Percentiles rank a stretch among this genome's conserved stretches.
phyloP scores from a whole-genome alignment of 2,329 filamentous ascomycete species.

The Leptographium procerum region DNA sequence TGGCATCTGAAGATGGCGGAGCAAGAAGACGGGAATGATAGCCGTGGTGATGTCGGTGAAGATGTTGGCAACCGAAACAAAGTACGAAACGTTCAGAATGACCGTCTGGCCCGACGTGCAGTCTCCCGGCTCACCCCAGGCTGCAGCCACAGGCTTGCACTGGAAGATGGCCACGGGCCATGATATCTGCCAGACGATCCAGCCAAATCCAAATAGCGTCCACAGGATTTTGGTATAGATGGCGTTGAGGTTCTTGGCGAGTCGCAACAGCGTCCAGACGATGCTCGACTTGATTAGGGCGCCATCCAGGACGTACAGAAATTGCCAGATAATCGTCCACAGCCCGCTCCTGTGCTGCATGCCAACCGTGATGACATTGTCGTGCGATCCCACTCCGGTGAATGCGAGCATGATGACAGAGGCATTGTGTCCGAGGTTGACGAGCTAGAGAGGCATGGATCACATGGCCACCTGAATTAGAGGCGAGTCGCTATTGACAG shows the following conservation, averaged over 20 bases:
- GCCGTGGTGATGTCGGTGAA: conserved; percentile 17
- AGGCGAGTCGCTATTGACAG: not conserved
- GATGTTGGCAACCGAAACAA: conserved; percentile 19
- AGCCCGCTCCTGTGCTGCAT: not conserved
- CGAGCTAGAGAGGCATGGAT: not conserved
- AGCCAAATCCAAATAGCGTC: conserved; percentile 9
- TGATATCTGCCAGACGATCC: conserved; percentile 10
- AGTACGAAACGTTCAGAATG: conserved; percentile 17
- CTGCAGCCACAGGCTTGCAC: conserved; percentile 9
- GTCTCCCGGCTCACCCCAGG: conserved; percentile 4
- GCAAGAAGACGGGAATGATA: conserved; percentile 16
- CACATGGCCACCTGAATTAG: not conserved
- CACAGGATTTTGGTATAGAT: conserved; percentile 7
- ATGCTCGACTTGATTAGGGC: conserved; percentile 17
- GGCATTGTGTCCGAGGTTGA: not conserved
- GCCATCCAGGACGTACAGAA: not conserved
- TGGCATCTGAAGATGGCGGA: conserved; percentile 18
- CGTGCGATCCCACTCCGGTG: conserved; percentile 2
- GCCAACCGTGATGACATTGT: not conserved
- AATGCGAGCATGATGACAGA: not conserved
- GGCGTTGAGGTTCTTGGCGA: conserved; percentile 9
- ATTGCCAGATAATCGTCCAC: conserved; percentile 2
- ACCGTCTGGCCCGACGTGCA: conserved; percentile 9
- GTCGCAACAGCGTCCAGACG: conserved; percentile 18
- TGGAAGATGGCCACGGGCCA: conserved; percentile 14